These are phyloP conservation scores for Neurospora sp. DNA, from an alignment of 495 filamentous ascomycete genomes.

Conservation along the genomic window DNA sequence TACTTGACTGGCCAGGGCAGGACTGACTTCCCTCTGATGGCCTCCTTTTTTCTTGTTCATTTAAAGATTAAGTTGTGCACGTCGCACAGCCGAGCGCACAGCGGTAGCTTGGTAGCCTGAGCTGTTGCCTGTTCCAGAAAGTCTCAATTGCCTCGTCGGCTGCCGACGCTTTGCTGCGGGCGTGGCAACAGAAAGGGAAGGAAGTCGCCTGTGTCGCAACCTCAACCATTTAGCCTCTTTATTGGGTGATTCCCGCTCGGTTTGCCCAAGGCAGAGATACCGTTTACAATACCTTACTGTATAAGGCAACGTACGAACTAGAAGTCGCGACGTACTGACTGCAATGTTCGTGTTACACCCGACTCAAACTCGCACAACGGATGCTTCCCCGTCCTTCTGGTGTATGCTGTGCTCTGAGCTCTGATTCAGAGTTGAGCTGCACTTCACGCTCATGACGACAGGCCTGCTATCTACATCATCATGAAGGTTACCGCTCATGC, in stretches of 20 bases:
- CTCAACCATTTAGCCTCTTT: not conserved
- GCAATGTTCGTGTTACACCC: not conserved
- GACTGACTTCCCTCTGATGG: not conserved
- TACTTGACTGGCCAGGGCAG: not conserved
- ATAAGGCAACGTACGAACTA: not conserved
- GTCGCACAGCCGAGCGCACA: not conserved
- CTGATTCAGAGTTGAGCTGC: not conserved
- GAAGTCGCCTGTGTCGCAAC: not conserved
- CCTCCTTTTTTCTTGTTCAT: not conserved
- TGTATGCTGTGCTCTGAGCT: not conserved
- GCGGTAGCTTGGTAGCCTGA: not conserved
- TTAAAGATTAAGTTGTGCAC: not conserved
- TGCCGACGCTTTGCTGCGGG: not conserved
- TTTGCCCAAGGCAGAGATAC: not conserved
- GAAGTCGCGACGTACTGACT: not conserved
- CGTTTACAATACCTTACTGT: not conserved
- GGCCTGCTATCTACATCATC: not conserved
- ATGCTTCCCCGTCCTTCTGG: not conserved
- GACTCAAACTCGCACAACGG: constrained; percentile 1
- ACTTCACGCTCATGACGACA: not conserved
- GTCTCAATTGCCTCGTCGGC: not conserved
- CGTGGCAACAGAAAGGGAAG: not conserved
- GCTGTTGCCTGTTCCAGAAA: not conserved
- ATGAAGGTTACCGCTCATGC: not conserved
- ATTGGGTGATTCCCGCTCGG: not conserved